phyloP scores from a whole-genome alignment of 805 yeast species.

The Candida maesae region DNA sequence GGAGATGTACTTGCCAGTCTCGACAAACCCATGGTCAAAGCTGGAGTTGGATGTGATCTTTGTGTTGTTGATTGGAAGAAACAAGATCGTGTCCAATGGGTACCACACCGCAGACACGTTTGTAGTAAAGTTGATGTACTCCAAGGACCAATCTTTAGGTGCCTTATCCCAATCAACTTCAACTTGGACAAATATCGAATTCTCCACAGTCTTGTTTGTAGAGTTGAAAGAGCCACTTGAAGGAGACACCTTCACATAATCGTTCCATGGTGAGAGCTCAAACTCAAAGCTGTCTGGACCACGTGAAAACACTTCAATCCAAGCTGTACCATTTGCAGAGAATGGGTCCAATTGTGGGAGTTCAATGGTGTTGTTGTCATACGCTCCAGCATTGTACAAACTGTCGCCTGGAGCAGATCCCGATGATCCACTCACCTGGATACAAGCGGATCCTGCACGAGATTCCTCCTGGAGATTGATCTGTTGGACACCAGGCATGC shows the following conservation, averaged over 20 bases:
- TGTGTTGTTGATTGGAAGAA: conserved; percentile 15
- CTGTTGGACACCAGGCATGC: conserved; percentile 8
- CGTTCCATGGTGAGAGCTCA: conserved; percentile 12
- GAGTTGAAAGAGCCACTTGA: conserved; percentile 7
- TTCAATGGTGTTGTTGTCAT: conserved; percentile 12
- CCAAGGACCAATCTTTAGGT: conserved; percentile 10
- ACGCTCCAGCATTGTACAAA: conserved; percentile 6
- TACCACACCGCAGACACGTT: conserved; percentile 8
- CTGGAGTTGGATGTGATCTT: conserved; percentile 5
- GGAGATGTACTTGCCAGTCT: conserved; percentile 12
- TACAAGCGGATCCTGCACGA: conserved; percentile 12
- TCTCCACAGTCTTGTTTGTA: conserved; percentile 7
- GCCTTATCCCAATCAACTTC: conserved; percentile 14
- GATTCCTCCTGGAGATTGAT: conserved; percentile 5
- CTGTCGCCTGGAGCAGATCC: conserved; percentile 13
- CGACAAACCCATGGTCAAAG: conserved; percentile 10
- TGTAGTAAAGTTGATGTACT: conserved; percentile 15
- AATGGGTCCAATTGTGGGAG: conserved; percentile 11
- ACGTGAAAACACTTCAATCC: conserved; percentile 13
- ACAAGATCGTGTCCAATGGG: conserved; percentile 4
- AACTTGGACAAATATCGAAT: conserved; percentile 7
- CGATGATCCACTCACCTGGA: conserved; percentile 4
- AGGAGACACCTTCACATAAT: conserved; percentile 8
- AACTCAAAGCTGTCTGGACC: conserved; percentile 12
- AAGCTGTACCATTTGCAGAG: conserved; percentile 6